These are phyloP conservation scores for Puccinia horiana DNA, from an alignment of 1,284 basidiomycete species.

Conservation along the genomic window DNA sequence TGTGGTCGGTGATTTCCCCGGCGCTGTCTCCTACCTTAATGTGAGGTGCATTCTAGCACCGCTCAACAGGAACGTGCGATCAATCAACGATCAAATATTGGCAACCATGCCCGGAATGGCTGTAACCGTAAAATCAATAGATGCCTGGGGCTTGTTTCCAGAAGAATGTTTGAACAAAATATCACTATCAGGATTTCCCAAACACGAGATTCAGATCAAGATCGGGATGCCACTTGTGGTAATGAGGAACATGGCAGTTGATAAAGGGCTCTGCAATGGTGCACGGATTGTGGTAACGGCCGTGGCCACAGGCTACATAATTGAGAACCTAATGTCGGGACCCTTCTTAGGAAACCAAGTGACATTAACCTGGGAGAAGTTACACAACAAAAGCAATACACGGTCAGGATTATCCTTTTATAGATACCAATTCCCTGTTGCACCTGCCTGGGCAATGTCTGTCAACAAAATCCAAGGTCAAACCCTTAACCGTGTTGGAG, in stretches of 20 bases:
- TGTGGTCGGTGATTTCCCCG: background rate
- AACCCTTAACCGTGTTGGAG: no score
- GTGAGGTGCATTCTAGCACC: background rate
- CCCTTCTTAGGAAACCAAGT: no score
- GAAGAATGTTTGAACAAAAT: background rate
- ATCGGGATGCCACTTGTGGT: background rate
- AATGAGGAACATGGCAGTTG: background rate
- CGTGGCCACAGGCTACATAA: no score
- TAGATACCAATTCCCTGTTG: no score
- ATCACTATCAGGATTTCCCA: background rate
- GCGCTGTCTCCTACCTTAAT: background rate
- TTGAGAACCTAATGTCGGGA: no score
- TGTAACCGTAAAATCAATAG: background rate
- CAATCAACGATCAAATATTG: background rate
- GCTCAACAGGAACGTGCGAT: background rate
- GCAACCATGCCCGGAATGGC: no score
- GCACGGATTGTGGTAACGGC: background rate
- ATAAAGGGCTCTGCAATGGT: constrained; percentile 16
- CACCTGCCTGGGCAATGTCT: no score
- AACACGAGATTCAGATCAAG: background rate
- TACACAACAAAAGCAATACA: no score
- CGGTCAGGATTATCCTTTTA: no score
- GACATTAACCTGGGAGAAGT: no score
- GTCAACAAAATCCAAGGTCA: no score
- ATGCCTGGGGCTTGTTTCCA: background rate